These are phyloP conservation scores for Pichia inconspicua DNA, from an alignment of 1,139 yeast genomes.

Conservation along the genomic window DNA sequence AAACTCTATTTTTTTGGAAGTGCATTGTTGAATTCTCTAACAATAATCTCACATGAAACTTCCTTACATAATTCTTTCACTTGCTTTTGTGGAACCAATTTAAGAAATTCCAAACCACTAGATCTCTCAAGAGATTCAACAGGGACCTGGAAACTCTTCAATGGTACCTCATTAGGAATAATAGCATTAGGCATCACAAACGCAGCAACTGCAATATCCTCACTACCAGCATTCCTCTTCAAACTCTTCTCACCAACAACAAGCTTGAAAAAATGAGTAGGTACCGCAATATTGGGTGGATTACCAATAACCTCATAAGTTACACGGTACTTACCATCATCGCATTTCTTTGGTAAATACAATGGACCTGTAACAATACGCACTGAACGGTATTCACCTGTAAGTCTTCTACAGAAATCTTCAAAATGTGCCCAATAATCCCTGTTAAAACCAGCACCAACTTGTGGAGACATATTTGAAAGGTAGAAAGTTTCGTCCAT, in stretches of 20 bases:
- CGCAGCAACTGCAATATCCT: constrained; percentile 71
- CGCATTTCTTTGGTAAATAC: constrained; percentile 69
- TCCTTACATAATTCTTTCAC: constrained; percentile 71
- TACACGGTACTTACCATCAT: constrained; percentile 74
- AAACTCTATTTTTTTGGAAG: constrained; percentile 11
- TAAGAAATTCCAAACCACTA: constrained; percentile 75
- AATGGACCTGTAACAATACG: constrained; percentile 91
- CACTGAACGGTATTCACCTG: constrained; percentile 60
- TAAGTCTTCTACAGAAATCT: constrained; percentile 73
- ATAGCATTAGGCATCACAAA: constrained; percentile 84
- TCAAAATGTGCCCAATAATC: constrained; percentile 98
- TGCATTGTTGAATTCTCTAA: constrained; percentile 60
- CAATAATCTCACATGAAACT: constrained; percentile 68
- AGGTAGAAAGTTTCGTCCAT: constrained; percentile 91
- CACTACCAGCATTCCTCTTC: constrained; percentile 31
- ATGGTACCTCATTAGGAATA: constrained; percentile 62
- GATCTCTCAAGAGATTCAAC: constrained; percentile 81
- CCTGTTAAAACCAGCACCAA: constrained; percentile 94
- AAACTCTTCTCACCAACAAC: constrained; percentile 68
- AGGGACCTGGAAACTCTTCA: constrained; percentile 78
- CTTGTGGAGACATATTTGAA: constrained; percentile 93
- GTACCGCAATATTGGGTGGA: constrained; percentile 95
- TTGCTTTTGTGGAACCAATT: constrained; percentile 53
- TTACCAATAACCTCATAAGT: constrained; percentile 90
- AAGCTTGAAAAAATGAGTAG: constrained; percentile 91